Evolutionary conservation across 352 stramenopile species (phyloP).

Genomic region (Paralagenidium karlingii): DNA sequence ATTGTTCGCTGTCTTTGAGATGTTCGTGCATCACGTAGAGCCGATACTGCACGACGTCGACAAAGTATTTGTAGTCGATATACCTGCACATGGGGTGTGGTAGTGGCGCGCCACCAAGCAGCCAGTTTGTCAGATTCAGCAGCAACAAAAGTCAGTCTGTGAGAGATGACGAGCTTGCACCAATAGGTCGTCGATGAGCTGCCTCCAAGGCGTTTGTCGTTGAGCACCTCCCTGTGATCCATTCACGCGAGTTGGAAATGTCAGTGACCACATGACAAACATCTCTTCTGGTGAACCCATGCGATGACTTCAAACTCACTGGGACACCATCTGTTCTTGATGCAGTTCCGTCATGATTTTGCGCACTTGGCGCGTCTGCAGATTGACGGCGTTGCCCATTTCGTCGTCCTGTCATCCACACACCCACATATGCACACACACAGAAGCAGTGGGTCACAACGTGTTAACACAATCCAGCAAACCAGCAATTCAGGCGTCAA

Average conservation of each 20-base stretch:
- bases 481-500: not conserved
- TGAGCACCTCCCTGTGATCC: conserved; percentile 56
- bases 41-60: conserved; percentile 80
- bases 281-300: too few relatives aligned
- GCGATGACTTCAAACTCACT: conserved; percentile 35
- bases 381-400: conserved; percentile 78
- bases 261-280: too few relatives aligned
- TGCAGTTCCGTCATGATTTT: conserved; percentile 85
- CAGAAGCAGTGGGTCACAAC: too few relatives aligned
- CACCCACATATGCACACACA: not conserved
- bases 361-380: conserved; percentile 79
- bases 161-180: conserved; percentile 9
- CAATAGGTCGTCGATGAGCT: conserved; percentile 83
- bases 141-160: not conserved
- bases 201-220: conserved; percentile 74
- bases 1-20: conserved; percentile 72
- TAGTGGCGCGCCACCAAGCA: not conserved
- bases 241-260: not conserved
- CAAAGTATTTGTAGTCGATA: conserved; percentile 89
- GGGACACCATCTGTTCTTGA: conserved; percentile 75
- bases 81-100: conserved; percentile 19
- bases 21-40: conserved; percentile 83
- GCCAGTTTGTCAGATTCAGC: not conserved
- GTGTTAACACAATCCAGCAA: too few relatives aligned
- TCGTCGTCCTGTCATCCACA: conserved; percentile 50